Evolutionary conservation across 1,284 basidiomycete species (phyloP), one percentile per base, ranked within the genome.

Genomic region (Trametes sp.): DNA sequence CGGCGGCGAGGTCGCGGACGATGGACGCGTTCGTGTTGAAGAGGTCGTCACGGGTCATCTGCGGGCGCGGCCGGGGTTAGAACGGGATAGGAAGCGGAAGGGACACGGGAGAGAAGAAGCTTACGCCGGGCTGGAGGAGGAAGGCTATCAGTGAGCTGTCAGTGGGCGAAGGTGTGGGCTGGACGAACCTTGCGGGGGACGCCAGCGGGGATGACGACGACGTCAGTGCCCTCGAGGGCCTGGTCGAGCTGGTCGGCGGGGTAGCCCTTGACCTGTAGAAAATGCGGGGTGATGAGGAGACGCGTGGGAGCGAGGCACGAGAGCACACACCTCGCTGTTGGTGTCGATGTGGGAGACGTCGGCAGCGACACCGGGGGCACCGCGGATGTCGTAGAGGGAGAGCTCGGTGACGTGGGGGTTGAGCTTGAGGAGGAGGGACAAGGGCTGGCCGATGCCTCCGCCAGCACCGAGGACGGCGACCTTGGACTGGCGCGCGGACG

Each of bases 11-110:
- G 83, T 98, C 96, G 61, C 96, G 94, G 73, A 98, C 95, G 77
- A 99, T 97, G 66, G 93, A 95, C 59, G 95, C 95, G 77, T 97
- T 96, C 69, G 94, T 96, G 84, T 96, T 97, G 90, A 99, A 99
- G 67, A 99, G 93, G 78, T 99, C 97, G 78, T 99, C 97, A 82
- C 98, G 95, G 80, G 92, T 95, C 95, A 95, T 95, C 89, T 91
- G 23, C 6, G 36, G 13, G 69, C 54, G 33, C 61, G 69, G 2
- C 11, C 72, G 74, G 63, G 66, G 77, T 77, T 67, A 77, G 68
- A 68, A 59, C 57, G 65, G 69, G 33, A 60, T 71, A 60, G 33
- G 26, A 33, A 33, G 31, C 63, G 56, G 57, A 54, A 57, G 50
- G 57, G 70, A 54, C 23, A 62, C 21, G 57, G 48, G 59, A 61